Evolutionary conservation across 257 asterid species (phyloP), one percentile per base, ranked within the genome.

Genomic region (Fraxinus quadrangulata): DNA sequence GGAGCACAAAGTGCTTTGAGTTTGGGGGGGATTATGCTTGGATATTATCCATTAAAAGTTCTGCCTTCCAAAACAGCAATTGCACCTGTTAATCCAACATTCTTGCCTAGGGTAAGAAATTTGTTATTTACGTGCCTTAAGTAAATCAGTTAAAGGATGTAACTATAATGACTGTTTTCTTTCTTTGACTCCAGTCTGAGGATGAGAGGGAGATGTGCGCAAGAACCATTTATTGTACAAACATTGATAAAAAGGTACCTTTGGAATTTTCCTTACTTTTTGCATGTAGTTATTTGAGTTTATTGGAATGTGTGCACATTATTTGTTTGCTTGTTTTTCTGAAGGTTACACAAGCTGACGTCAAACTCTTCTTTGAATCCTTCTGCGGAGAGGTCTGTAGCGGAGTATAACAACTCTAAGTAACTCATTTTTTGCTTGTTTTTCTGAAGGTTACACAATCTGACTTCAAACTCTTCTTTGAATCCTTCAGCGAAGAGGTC

Each of bases 171-270:
- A 4, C 71, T 70, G 7, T 63, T 4, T 77, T 67, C 36, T 26
- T 82, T 39, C 17, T 72, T 39, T 80, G 70, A 69, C 24, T 23
- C 80, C 78, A 91, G 97, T 91, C 97, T 51, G 97, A 91, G 82
- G 94, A 91, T 82, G 97, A 91, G 86, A 91, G 97, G 86, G 92
- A 91, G 89, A 91, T 89, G 97, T 89, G 97, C 70, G 97, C 94
- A 51, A 89, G 92, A 84, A 91, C 97, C 82, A 91, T 91, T 72
- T 91, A 91, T 77, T 91, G 97, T 78, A 87, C 97, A 56, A 91
- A 91, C 88, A 88, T 91, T 12, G 97, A 91, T 42, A 91, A 88
- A 83, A 89, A 91, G 97, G 97, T 91, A 80, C 37, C 24, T 78
- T 17, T 16, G 34, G 19, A 23, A 67, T 77, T 71, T 68, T 26